Evolutionary conservation across 179 eudicot genomes (phyloP).

Genomic region (Silene coronaria): DNA sequence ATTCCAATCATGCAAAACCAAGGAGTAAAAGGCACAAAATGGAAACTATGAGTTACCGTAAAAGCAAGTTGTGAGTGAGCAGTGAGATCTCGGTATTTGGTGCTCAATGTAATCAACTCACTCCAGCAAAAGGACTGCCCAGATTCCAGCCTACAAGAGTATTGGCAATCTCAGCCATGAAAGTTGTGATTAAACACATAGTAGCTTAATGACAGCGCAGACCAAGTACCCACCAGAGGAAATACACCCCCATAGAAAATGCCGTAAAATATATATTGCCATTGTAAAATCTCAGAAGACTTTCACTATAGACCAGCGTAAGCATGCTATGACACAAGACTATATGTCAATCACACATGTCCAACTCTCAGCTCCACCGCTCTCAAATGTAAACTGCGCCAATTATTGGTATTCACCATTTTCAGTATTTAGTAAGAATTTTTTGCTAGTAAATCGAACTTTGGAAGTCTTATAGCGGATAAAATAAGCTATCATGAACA

Average conservation of each 20-base stretch:
- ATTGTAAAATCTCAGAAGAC: background rate
- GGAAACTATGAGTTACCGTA: slow-evolving; percentile 45
- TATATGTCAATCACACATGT: background rate
- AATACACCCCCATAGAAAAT: slow-evolving; percentile 7
- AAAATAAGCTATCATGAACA: background rate
- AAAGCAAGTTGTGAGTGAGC: slow-evolving; percentile 80
- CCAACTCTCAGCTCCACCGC: background rate
- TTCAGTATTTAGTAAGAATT: background rate
- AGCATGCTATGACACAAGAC: background rate
- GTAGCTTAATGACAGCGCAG: background rate
- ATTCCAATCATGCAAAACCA: too few relatives aligned
- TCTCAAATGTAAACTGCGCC: background rate
- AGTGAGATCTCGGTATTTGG: slow-evolving; percentile 89
- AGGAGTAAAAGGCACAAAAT: slow-evolving; percentile 4
- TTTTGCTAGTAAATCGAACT: background rate
- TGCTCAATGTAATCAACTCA: slow-evolving; percentile 79
- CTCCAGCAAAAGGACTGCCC: slow-evolving; percentile 90
- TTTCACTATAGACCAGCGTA: background rate
- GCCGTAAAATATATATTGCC: background rate
- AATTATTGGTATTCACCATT: background rate
- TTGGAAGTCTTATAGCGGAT: background rate
- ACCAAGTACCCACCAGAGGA: background rate
- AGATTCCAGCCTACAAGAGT: slow-evolving; percentile 61
- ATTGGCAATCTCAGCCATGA: slow-evolving; percentile 10
- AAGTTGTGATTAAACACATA: background rate